Evolutionary conservation across 805 yeast genomes (phyloP), one percentile per base, ranked within the genome.

Genomic region (Tetrapisispora nanseiensis): DNA sequence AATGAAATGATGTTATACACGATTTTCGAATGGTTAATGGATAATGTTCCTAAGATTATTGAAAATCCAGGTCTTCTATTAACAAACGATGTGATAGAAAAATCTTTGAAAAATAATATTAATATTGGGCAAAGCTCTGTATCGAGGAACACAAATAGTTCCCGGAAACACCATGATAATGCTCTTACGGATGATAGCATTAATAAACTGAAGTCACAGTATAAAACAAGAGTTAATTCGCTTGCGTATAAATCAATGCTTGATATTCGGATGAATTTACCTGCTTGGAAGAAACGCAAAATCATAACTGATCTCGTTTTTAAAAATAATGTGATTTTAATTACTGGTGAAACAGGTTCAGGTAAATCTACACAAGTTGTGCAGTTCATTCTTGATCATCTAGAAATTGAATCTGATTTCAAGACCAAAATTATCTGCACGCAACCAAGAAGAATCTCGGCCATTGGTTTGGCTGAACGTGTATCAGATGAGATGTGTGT

Each of bases 291-390:
- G 12, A 82, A 80, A 55, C 71, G 68, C 41, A 62, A 71, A 0
- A 69, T 74, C 6, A 68, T 90, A 31, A 70, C 84, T 2, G 52
- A 72, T 0, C 63, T 78, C 4, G 76, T 90, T 4, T 67, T 70
- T 23, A 46, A 67, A 0, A 74, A 83, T 55, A 76, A 76, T 47
- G 82, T 86, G 4, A 78, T 84, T 1, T 37, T 90, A 27, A 74
- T 90, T 29, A 90, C 97, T 2, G 98, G 97, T 59, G 98, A 92
- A 59, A 90, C 97, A 0, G 97, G 97, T 52, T 89, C 97, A 1
- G 97, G 97, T 51, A 90, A 90, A 56, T 86, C 96, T 1, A 90
- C 98, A 0, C 98, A 90, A 58, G 77, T 86, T 5, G 95, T 86
- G 6, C 98, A 90, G 59, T 90, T 87, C 51, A 67, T 90, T 18